Evolutionary conservation across 192 early-diverging fungal species (phyloP).

Genomic region (Rhizoclosmatium sp.): DNA sequence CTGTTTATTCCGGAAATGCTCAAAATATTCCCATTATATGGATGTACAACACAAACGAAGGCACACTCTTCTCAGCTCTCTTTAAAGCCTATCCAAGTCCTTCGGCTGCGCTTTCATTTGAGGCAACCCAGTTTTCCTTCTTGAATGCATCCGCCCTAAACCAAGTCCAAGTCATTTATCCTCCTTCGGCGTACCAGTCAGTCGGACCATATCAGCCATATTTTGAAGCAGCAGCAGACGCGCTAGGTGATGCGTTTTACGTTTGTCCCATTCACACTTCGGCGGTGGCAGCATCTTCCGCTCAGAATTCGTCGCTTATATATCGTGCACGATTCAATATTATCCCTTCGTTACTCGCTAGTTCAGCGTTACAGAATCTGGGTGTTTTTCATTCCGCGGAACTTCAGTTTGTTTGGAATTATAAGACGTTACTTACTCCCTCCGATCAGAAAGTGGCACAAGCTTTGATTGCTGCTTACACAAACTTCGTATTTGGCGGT

Average conservation of each 20-base stretch:
- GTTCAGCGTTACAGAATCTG: background rate
- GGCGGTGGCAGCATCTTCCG: background rate
- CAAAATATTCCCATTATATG: conserved; percentile 5
- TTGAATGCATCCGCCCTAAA: background rate
- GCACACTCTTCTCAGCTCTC: background rate
- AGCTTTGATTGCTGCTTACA: background rate
- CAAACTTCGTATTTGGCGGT: background rate
- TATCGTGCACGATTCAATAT: conserved; percentile 7
- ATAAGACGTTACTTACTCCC: background rate
- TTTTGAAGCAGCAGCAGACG: background rate
- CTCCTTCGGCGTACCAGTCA: background rate
- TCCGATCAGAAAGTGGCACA: background rate
- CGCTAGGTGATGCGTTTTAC: background rate
- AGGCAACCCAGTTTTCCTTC: background rate
- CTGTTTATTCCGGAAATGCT: background rate
- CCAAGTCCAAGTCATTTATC: background rate
- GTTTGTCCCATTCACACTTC: background rate
- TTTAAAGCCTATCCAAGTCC: background rate
- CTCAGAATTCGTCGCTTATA: background rate
- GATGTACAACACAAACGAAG: conserved; percentile 4
- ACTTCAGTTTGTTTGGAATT: background rate
- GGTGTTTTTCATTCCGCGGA: background rate
- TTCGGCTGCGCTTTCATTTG: background rate
- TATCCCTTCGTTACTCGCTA: background rate
- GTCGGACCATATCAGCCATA: background rate